Evolutionary conservation across 2,329 filamentous ascomycete genomes (phyloP).

Genomic region (Claviceps sp.): DNA sequence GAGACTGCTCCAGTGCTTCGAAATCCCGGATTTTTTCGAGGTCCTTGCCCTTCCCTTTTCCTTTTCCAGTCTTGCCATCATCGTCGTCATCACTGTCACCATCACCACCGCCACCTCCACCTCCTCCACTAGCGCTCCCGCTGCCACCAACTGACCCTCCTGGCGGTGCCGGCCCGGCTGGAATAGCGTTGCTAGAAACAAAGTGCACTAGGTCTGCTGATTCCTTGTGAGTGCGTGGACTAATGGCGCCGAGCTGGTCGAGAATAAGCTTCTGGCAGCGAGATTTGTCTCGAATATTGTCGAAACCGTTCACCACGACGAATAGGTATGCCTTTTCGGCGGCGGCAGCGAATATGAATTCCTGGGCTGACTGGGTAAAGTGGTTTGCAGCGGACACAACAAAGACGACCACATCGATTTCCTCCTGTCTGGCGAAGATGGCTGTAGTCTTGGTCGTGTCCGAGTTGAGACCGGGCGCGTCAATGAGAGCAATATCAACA

Average conservation of each 20-base stretch:
- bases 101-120: conserved; percentile 41
- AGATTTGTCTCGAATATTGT: conserved; percentile 83
- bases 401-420: conserved; percentile 97
- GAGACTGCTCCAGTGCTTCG: conserved; percentile 72
- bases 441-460: conserved; percentile 96
- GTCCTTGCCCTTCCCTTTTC: conserved; percentile 71
- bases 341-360: conserved; percentile 92
- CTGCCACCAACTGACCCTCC: conserved; percentile 41
- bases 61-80: conserved; percentile 53
- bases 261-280: conserved; percentile 86
- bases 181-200: conserved; percentile 92
- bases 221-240: conserved; percentile 86
- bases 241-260: conserved; percentile 78
- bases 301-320: conserved; percentile 95
- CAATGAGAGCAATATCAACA: conserved; percentile 93
- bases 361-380: conserved; percentile 93
- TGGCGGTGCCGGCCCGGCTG: conserved; percentile 48
- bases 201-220: conserved; percentile 90
- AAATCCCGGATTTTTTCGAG: conserved; percentile 84
- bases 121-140: conserved; percentile 38
- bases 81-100: conserved; percentile 42
- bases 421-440: conserved; percentile 91
- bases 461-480: conserved; percentile 88
- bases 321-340: conserved; percentile 98
- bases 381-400: conserved; percentile 96